A percentile compares a stretch with the other conserved stretches of the same genome.
These are phyloP conservation scores for Cladorrhinum sp. DNA, from an alignment of 2,329 filamentous ascomycete species.

Conservation along the genomic window DNA sequence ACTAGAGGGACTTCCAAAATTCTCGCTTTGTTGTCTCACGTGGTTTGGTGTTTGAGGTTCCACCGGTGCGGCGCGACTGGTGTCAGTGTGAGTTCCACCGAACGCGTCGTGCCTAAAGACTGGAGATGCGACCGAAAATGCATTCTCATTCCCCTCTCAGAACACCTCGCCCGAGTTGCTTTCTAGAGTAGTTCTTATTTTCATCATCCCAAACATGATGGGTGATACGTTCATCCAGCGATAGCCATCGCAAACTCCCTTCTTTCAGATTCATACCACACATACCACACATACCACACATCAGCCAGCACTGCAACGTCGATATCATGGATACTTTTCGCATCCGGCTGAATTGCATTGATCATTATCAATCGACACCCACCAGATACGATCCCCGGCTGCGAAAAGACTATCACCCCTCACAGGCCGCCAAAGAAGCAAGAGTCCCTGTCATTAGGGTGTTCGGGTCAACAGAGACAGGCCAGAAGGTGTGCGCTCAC, in stretches of 20 bases:
- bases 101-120: not conserved
- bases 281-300: too few relatives aligned
- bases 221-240: not conserved
- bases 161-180: not conserved
- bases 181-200: not conserved
- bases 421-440: constrained; percentile 60
- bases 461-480: constrained; percentile 90
- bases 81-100: not conserved
- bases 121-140: not conserved
- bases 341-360: constrained; percentile 90
- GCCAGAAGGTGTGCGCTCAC: constrained; percentile 94
- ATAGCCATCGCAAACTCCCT: not conserved
- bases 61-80: not conserved
- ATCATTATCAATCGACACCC: constrained; percentile 82
- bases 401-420: constrained; percentile 59
- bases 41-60: not conserved
- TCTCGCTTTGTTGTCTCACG: not conserved
- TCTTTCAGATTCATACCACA: not conserved
- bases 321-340: constrained; percentile 68
- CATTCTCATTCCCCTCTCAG: not conserved
- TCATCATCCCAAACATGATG: not conserved
- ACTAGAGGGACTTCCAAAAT: too few relatives aligned
- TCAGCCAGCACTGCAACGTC: not conserved
- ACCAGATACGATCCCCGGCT: constrained; percentile 79
- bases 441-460: constrained; percentile 83